Evolutionary conservation across 2,329 filamentous ascomycete species (phyloP), one percentile per base, ranked within the genome.

Genomic region (Ceratocystis harringtonii): DNA sequence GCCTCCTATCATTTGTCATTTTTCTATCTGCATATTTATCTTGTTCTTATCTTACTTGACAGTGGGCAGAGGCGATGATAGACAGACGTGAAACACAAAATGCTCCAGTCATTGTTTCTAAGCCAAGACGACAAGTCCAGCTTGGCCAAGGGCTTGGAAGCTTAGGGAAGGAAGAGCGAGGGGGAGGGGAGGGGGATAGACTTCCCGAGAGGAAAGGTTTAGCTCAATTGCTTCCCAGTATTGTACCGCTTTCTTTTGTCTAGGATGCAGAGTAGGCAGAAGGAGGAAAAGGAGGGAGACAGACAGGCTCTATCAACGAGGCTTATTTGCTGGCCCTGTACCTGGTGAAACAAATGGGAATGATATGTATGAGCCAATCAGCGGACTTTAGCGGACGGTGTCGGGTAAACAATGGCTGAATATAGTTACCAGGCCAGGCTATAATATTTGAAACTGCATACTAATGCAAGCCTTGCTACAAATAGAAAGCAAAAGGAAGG

Each of bases 71-170:
- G 19, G 4, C 25, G 36, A 36, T 15, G 57, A 17, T 22, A 41
- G 57, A 61, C 15, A 61, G 57, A 62, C n/a, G 32, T 62, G 32
- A 45, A 62, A 62, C 36, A 45, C 36, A 17, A 12, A 44, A 15
- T 62, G 60, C 19, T 19, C 60, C 36, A 45, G 43, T 45, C 36
- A 6, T 45, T 58, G 55, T 58, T 58, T 58, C 55, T 58, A 58
- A 25, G 25, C 30, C n/a, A 58, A 36, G 55, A 25, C 17, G 32
- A 8, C 10, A 32, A 58, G 52, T 30, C 28, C 15, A 17, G 52
- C 52, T 58, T 58, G 5, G 28, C 52, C 12, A 7, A 7, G 32
- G 32, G 28, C 8, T 58, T 36, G 22, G 19, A 52, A 52, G 19
- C 22, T 17, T 52, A 7, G 48, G 3, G 8, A 15, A 41, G 10